Conservation (phyloP, 768 basidiomycete genomes). For the Cyclocybe aegerita region DNA sequence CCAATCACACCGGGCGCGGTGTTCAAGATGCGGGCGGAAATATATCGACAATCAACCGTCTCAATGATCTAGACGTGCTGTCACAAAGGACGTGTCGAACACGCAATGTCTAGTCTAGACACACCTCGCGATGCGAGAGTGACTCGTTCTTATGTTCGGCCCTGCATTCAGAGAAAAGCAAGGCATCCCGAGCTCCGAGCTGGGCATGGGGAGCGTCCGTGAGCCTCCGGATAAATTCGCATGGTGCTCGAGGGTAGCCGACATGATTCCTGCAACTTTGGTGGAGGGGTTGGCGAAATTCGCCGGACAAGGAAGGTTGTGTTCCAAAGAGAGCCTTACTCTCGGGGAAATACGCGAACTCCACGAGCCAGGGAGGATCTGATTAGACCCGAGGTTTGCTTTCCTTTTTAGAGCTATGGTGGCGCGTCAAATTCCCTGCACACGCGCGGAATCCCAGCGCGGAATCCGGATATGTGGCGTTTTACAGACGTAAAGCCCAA, state of each 20-base stretch:
- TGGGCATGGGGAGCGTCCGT: no score
- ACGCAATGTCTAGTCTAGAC: constrained; percentile 16
- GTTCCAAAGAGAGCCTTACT: constrained; percentile 17
- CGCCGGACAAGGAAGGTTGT: constrained; percentile 17
- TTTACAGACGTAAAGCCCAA: constrained; percentile 32
- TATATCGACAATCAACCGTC: constrained; percentile 1
- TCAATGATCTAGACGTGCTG: constrained; percentile 3
- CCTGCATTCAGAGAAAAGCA: background rate
- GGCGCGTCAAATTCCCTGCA: constrained; percentile 24
- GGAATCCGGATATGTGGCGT: constrained; percentile 45
- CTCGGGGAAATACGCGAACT: constrained; percentile 17
- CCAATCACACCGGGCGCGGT: no score
- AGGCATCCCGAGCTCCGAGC: no score
- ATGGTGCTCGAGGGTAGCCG: constrained; percentile 22
- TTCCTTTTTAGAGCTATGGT: constrained; percentile 14
- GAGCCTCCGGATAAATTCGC: constrained; percentile 1
- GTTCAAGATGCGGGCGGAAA: no score
- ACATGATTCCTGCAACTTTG: constrained; percentile 18
- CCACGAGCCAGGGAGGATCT: constrained; percentile 1
- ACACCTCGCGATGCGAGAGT: constrained; percentile 1
- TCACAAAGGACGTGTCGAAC: constrained; percentile 17
- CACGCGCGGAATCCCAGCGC: constrained; percentile 20
- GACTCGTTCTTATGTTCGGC: constrained; percentile 1
- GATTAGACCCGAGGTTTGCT: no score
- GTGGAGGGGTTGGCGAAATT: constrained; percentile 15